phyloP scores from a whole-genome alignment of 768 basidiomycete genomes.

The Floccularia luteovirens region DNA sequence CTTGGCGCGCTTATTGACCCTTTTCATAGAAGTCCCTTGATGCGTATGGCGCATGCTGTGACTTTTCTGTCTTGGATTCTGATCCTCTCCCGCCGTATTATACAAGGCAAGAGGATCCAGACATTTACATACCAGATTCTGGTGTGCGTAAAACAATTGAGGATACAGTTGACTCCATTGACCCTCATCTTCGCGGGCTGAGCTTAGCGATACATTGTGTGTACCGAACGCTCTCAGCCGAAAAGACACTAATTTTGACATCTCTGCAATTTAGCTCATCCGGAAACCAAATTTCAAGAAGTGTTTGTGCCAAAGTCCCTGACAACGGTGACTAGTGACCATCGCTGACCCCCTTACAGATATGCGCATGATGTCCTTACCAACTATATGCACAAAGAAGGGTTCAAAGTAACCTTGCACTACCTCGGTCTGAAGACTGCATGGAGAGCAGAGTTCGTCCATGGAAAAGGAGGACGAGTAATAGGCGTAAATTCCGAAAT shows the following conservation, averaged over 20 bases:
- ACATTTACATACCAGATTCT: conserved; percentile 9
- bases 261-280: conserved; percentile 40
- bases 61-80: conserved; percentile 25
- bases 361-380: conserved; percentile 68
- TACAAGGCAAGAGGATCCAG: conserved; percentile 7
- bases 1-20: too few relatives aligned
- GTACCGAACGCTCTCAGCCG: too few relatives aligned
- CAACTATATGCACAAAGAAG: conserved; percentile 56
- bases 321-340: conserved; percentile 4
- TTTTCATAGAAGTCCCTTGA: too few relatives aligned
- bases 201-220: conserved; percentile 70
- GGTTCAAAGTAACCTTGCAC: conserved; percentile 63
- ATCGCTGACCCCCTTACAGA: conserved; percentile 25
- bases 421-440: conserved; percentile 71
- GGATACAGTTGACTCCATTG: conserved; percentile 39
- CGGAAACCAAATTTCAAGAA: conserved; percentile 63
- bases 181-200: conserved; percentile 46
- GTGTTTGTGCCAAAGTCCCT: conserved; percentile 28
- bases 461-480: conserved; percentile 52
- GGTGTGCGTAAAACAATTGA: conserved; percentile 50
- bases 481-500: conserved; percentile 80
- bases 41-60: conserved; percentile 34
- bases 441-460: conserved; percentile 67
- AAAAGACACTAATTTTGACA: too few relatives aligned
- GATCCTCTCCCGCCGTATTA: conserved; percentile 37